Evolutionary conservation across 2,329 filamentous ascomycete genomes (phyloP).

Genomic region (Pseudogymnoascus sp.): DNA sequence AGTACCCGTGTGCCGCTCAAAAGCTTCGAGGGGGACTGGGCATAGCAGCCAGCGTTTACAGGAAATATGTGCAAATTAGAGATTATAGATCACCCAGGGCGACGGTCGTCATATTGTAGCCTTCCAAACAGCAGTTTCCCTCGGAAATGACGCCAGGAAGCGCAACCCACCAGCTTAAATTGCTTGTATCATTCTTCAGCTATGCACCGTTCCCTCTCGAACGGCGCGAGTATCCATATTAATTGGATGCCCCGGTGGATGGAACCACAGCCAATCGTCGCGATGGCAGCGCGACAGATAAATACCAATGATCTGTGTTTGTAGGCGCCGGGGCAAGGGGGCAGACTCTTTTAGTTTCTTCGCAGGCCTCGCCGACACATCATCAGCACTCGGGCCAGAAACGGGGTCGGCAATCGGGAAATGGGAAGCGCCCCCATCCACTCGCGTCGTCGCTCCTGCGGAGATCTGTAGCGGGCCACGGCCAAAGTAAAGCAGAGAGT

Average conservation of each 20-base stretch:
- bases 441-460: background rate
- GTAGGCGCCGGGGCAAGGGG: background rate
- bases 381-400: slow-evolving; percentile 3
- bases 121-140: background rate
- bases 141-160: background rate
- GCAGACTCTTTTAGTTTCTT: background rate
- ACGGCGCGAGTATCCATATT: slow-evolving; percentile 1
- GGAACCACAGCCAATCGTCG: background rate
- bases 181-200: background rate
- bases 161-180: background rate
- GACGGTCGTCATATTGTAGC: background rate
- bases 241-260: background rate
- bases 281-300: background rate
- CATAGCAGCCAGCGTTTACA: background rate
- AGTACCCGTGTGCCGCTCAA: background rate
- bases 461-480: background rate
- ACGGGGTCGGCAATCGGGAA: slow-evolving; percentile 3
- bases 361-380: background rate
- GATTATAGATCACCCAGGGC: background rate
- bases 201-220: background rate
- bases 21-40: background rate
- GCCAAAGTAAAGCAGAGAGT: background rate
- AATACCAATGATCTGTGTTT: background rate
- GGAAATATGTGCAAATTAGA: background rate
- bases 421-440: slow-evolving; percentile 4